Base-by-base conservation (phyloP, 2,329 filamentous ascomycete genomes). In the Aspergillus brunneoviolaceus region DNA sequence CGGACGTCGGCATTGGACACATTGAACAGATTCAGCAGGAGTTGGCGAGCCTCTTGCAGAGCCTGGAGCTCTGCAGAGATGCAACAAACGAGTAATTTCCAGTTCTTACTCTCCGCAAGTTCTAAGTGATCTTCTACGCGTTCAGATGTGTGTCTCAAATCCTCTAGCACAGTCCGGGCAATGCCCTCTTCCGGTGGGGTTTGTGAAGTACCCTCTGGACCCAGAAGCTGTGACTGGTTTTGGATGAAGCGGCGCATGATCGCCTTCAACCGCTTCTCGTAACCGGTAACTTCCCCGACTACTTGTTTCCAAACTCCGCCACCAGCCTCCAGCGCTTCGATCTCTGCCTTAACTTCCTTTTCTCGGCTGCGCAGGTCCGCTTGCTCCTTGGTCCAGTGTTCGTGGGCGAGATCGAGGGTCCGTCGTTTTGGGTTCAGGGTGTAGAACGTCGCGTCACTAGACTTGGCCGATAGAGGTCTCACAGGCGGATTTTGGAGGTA, bases 41-140 rank as follows among this genome's bases (percentile, higher is more conserved):
- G 66, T 10, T 56, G 62, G 60, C 69, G 70, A 14, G 76, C 80
- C 67, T 79, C 72, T 42, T 69, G 69, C 50, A 82, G 70, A 6
- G 86, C 85, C 63, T 86, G 84, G 2, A 87, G 73, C 68, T 89
- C 86, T 1, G 86, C 84, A 3, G 84, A 84, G 60, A 88, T 84
- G 56, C 85, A 85, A 59, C 83, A 86, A 27, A 87, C 80, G 31
- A 89, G 77, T 21, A 88, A 72, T 56, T 82, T 87, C 86, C 86
- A 89, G 54, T 81, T 78, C 51, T 79, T 80, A 5, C 77, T 75
- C 56, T 85, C 80, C 1, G 85, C 84, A 19, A 80, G 65, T 14
- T 80, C 75, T 55, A 85, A 68, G 58, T 83, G 80, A 2, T 74
- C 71, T 63, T 85, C 78, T 10, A 88, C 70, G 12, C 76, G 76